phyloP scores from a whole-genome alignment of 371 early-diverging fungal species.

The Rhizomucor pusillus region DNA sequence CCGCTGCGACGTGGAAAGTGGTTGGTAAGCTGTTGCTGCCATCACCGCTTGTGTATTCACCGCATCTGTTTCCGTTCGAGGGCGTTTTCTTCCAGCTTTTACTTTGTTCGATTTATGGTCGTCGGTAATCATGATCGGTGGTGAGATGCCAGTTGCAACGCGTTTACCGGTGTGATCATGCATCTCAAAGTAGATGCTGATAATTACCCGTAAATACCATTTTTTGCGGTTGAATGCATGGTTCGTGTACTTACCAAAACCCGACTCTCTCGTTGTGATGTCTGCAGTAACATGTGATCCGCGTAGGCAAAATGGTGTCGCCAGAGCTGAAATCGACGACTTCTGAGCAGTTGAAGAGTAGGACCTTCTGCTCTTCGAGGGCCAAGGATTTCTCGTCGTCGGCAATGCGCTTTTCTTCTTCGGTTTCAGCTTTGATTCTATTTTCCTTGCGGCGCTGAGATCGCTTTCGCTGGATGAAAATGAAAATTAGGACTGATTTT shows the following conservation, averaged over 20 bases:
- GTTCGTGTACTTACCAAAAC: slow-evolving; percentile 53
- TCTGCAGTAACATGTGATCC: slow-evolving; percentile 95
- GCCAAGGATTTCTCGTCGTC: slow-evolving; percentile 54
- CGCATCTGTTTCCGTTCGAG: slow-evolving; percentile 36
- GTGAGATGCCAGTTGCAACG: slow-evolving; percentile 82
- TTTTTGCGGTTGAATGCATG: background rate
- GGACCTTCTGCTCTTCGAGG: slow-evolving; percentile 67
- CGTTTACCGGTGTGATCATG: slow-evolving; percentile 64
- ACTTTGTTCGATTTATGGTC: slow-evolving; percentile 90
- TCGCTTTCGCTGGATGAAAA: slow-evolving; percentile 39
- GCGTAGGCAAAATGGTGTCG: slow-evolving; percentile 85
- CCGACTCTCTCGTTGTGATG: slow-evolving; percentile 92
- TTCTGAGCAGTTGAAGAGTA: slow-evolving; percentile 87
- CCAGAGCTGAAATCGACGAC: slow-evolving; percentile 88
- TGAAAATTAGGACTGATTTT: background rate
- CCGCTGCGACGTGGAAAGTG: background rate
- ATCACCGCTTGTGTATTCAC: slow-evolving; percentile 13
- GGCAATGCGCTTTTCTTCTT: slow-evolving; percentile 24
- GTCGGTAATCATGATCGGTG: slow-evolving; percentile 95
- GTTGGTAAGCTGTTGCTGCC: slow-evolving; percentile 6
- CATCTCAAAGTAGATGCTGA: slow-evolving; percentile 70
- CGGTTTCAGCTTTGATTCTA: slow-evolving; percentile 27
- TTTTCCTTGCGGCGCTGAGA: slow-evolving; percentile 56
- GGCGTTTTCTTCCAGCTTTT: slow-evolving; percentile 49
- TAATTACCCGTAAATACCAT: background rate